Percentiles rank a stretch among this genome's conserved stretches.
These are phyloP conservation scores for Candida ulmi DNA, from an alignment of 805 yeast genomes.

Conservation along the genomic window DNA sequence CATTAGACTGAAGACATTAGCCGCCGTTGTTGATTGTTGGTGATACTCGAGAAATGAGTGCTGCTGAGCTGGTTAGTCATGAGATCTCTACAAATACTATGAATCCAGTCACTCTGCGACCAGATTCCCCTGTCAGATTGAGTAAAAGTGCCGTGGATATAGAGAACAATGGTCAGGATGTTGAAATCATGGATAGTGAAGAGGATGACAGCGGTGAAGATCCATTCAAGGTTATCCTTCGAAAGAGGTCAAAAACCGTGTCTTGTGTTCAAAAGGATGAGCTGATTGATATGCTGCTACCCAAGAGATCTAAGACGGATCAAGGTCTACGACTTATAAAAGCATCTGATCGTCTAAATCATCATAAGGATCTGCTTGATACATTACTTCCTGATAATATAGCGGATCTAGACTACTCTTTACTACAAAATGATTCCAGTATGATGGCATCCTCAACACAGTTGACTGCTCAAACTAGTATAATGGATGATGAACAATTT, in stretches of 20 bases:
- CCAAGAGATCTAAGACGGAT: constrained; percentile 5
- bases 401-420: not conserved
- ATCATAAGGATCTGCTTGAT: not conserved
- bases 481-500: not conserved
- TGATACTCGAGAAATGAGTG: not conserved
- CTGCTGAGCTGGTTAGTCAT: not conserved
- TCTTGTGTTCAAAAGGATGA: not conserved
- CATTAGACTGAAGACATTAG: not conserved
- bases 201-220: constrained; percentile 13
- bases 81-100: too few relatives aligned
- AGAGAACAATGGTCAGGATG: not conserved
- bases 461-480: not conserved
- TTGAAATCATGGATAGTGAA: constrained; percentile 17
- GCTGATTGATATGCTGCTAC: not conserved
- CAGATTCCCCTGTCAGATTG: not conserved
- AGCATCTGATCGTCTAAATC: not conserved
- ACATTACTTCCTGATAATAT: constrained; percentile 7
- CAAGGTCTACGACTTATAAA: not conserved
- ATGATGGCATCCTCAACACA: not conserved
- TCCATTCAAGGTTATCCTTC: constrained; percentile 7
- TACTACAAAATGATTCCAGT: constrained; percentile 3
- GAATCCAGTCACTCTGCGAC: too few relatives aligned
- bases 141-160: too few relatives aligned
- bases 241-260: constrained; percentile 2
- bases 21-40: not conserved